Conservation (phyloP, 2,329 filamentous ascomycete genomes). For the Cercospora zeina region DNA sequence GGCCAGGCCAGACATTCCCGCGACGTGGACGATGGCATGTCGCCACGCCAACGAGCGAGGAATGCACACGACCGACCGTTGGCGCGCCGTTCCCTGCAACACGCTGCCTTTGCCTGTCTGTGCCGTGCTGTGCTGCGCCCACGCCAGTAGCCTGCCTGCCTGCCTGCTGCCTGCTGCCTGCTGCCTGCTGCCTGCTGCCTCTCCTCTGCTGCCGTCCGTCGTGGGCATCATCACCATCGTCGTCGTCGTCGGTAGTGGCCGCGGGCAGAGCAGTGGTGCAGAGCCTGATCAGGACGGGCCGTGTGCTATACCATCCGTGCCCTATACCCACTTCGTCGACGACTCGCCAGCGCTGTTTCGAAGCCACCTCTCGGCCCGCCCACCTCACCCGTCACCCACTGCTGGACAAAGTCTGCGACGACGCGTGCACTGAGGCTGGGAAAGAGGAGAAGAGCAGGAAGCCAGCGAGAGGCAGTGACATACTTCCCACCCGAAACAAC, state of each 20-base stretch:
- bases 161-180: background rate
- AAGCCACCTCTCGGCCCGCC: constrained; percentile 9
- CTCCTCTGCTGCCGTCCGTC: background rate
- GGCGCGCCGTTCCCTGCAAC: constrained; percentile 31
- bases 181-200: background rate
- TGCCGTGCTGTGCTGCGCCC: too few relatives aligned
- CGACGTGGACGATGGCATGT: constrained; percentile 11
- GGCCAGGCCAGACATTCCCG: constrained; percentile 17
- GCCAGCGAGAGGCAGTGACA: constrained; percentile 20
- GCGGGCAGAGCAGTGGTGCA: background rate
- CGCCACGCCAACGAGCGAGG: constrained; percentile 30
- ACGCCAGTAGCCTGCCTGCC: too few relatives aligned
- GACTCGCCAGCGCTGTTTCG: background rate
- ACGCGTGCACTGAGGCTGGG: constrained; percentile 20
- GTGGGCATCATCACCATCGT: background rate
- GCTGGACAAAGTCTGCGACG: constrained; percentile 6
- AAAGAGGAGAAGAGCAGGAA: constrained; percentile 2
- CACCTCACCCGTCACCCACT: constrained; percentile 14
- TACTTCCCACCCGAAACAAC: constrained; percentile 21
- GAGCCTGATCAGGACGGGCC: background rate
- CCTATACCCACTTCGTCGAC: constrained; percentile 5
- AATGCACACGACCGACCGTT: constrained; percentile 21
- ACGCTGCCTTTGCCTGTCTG: background rate
- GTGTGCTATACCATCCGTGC: background rate
- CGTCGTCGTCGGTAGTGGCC: background rate